phyloP scores from a whole-genome alignment of 1,139 yeast species.

The Lodderomyces pseudojiufengensis region DNA sequence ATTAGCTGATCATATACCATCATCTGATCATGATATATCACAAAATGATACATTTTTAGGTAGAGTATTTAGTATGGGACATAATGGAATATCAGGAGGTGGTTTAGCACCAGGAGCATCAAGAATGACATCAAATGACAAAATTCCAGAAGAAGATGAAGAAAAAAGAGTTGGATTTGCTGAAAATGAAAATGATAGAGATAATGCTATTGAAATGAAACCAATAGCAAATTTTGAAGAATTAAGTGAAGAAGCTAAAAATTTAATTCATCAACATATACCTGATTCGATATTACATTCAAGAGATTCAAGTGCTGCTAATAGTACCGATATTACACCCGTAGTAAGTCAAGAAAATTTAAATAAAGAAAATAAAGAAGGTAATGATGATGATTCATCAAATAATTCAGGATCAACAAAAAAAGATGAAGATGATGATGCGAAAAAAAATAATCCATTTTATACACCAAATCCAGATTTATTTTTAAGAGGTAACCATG shows the following conservation, averaged over 20 bases:
- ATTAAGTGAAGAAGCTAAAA: slow-evolving; percentile 40
- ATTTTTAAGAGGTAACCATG: slow-evolving; percentile 24
- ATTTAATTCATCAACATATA: slow-evolving; percentile 35
- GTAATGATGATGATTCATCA: slow-evolving; percentile 5
- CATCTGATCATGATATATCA: slow-evolving; percentile 17
- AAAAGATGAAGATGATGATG: slow-evolving; percentile 2
- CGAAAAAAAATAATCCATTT: slow-evolving; percentile 18
- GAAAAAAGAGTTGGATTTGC: slow-evolving; percentile 18
- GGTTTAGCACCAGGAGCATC: slow-evolving; percentile 45
- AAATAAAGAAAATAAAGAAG: slow-evolving; percentile 4
- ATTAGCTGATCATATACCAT: slow-evolving; percentile 27
- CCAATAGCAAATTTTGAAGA: slow-evolving; percentile 29
- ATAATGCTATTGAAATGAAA: slow-evolving; percentile 31
- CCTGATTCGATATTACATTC: slow-evolving; percentile 20
- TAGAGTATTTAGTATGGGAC: slow-evolving; percentile 27
- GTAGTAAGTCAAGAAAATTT: slow-evolving; percentile 9
- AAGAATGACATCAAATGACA: slow-evolving; percentile 15
- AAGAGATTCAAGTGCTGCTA: slow-evolving; percentile 4
- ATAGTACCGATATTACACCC: slow-evolving; percentile 14
- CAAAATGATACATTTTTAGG: slow-evolving; percentile 41
- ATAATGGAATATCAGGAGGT: slow-evolving; percentile 35
- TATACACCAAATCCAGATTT: slow-evolving; percentile 49
- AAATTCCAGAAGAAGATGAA: slow-evolving; percentile 19
- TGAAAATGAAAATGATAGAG: slow-evolving; percentile 10
- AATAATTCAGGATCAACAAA: not conserved